These are phyloP conservation scores for Lachnum nothofagi DNA, from an alignment of 2,329 filamentous ascomycete species.

Conservation along the genomic window DNA sequence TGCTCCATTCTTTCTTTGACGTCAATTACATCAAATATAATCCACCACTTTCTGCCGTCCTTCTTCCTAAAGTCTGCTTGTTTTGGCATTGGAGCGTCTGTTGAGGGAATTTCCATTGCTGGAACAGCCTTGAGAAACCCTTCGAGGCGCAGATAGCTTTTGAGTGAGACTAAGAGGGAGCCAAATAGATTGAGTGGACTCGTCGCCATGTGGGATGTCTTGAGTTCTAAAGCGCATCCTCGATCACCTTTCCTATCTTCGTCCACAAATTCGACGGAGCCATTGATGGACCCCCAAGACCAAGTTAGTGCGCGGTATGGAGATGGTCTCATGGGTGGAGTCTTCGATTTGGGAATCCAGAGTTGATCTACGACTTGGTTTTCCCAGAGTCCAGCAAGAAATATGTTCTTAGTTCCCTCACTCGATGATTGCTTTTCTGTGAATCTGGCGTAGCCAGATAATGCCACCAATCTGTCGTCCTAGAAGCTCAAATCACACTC, in stretches of 20 bases:
- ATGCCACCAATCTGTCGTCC: neutral
- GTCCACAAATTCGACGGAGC: neutral
- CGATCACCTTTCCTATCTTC: neutral
- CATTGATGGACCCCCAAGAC: conserved; percentile 4
- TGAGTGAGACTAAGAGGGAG: neutral
- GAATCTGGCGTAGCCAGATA: neutral
- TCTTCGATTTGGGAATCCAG: neutral
- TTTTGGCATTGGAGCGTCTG: neutral
- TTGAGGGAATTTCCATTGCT: neutral
- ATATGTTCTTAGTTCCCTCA: neutral
- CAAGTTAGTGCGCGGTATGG: conserved; percentile 1
- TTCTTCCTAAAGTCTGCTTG: neutral
- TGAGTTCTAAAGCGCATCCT: neutral
- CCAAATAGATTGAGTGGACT: neutral
- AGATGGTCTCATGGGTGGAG: neutral
- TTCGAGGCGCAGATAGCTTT: neutral
- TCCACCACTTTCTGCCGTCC: neutral
- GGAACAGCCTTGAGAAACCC: neutral
- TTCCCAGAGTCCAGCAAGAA: conserved; percentile 1
- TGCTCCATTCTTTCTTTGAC: neutral
- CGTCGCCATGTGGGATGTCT: neutral
- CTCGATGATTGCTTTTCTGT: neutral
- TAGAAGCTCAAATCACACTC: neutral
- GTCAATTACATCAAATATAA: neutral
- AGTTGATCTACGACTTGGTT: neutral